Evolutionary conservation across 2,329 filamentous ascomycete genomes (phyloP).

Genomic region (Neofusicoccum kwambonambiense): DNA sequence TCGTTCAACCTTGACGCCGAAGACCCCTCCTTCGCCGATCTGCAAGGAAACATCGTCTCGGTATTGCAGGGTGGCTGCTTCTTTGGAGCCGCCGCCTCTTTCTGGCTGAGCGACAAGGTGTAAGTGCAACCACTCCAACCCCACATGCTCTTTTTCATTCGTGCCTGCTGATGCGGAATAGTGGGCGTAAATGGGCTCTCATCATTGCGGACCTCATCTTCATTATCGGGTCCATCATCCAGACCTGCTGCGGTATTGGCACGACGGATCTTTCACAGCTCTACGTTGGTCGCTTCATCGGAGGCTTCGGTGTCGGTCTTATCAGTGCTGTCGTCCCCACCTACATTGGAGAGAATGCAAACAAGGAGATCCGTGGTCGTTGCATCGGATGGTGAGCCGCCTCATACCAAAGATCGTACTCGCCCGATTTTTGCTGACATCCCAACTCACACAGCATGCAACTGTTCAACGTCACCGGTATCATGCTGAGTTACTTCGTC

Average conservation of each 20-base stretch:
- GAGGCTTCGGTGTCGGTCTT: conserved; percentile 45
- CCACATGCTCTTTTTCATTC: too few relatives aligned
- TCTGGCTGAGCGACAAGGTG: conserved; percentile 44
- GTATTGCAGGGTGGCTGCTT: conserved; percentile 47
- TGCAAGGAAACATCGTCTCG: conserved; percentile 46
- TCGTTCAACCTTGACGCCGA: conserved; percentile 39
- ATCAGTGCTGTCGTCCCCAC: conserved; percentile 45
- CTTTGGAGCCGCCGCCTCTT: conserved; percentile 43
- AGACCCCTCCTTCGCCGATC: conserved; percentile 35
- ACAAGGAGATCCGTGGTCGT: conserved; percentile 41
- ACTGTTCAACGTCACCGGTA: conserved; percentile 45
- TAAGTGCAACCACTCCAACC: conserved; percentile 8
- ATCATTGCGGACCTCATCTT: conserved; percentile 45
- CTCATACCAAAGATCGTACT: too few relatives aligned
- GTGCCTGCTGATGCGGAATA: background rate
- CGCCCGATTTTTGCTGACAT: background rate
- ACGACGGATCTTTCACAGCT: conserved; percentile 38
- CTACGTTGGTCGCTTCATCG: conserved; percentile 44
- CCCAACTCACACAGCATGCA: conserved; percentile 29
- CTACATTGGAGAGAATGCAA: conserved; percentile 47
- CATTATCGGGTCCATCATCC: conserved; percentile 42
- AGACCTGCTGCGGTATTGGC: conserved; percentile 39
- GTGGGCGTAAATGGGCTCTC: conserved; percentile 41
- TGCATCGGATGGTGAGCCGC: conserved; percentile 37
- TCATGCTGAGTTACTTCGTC: conserved; percentile 53